Conservation (phyloP, 805 yeast genomes). For the Kluyveromyces siamensis region DNA sequence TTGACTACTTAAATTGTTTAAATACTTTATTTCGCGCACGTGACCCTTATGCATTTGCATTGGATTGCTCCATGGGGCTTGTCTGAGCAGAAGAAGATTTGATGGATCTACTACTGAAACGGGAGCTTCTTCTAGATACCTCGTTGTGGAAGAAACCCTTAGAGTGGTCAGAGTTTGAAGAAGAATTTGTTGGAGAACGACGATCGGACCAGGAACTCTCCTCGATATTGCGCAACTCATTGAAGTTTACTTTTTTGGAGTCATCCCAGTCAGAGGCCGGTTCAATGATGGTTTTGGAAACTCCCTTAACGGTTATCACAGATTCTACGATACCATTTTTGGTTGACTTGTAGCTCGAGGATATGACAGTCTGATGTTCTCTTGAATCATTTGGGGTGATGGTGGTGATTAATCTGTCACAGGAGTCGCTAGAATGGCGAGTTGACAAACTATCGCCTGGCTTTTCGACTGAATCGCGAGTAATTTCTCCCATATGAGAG, state of each 20-base stretch:
- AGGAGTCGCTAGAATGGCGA: background rate
- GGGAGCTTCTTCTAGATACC: background rate
- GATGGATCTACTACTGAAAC: background rate
- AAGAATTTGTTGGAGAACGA: background rate
- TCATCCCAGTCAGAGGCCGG: slow-evolving; percentile 42
- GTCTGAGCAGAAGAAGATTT: background rate
- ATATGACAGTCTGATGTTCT: slow-evolving; percentile 8
- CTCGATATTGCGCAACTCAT: slow-evolving; percentile 6
- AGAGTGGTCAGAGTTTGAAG: background rate
- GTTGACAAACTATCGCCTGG: background rate
- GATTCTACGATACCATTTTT: slow-evolving; percentile 58
- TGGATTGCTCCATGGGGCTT: background rate
- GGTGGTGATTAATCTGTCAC: slow-evolving; percentile 1
- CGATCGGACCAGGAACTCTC: background rate
- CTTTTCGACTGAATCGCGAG: background rate
- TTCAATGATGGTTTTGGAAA: slow-evolving; percentile 77
- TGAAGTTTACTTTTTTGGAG: slow-evolving; percentile 6
- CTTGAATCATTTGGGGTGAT: background rate
- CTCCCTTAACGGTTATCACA: slow-evolving; percentile 75
- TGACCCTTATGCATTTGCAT: background rate
- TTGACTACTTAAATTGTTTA: too few relatives aligned
- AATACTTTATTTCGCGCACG: background rate
- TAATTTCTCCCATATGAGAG: too few relatives aligned
- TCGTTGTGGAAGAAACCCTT: background rate
- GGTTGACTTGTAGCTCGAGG: slow-evolving; percentile 19